These are phyloP conservation scores for Zalaria sp. DNA, from an alignment of 2,329 filamentous ascomycete genomes.

Conservation along the genomic window DNA sequence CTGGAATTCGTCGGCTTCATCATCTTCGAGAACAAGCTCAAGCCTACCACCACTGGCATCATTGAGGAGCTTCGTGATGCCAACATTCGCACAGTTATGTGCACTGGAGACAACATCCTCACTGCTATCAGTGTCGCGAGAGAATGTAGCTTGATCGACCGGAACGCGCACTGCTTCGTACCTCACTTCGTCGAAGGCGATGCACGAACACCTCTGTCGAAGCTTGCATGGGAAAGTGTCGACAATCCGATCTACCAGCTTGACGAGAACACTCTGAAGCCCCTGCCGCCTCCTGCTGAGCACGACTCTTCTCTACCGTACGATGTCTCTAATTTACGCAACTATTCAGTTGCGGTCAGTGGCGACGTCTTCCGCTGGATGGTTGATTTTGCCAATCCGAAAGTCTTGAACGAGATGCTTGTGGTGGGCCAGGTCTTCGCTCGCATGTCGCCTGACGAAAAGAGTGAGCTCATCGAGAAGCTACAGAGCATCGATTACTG, in stretches of 20 bases:
- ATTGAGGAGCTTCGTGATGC: slow-evolving; percentile 71
- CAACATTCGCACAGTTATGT: slow-evolving; percentile 85
- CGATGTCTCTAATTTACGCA: slow-evolving; percentile 64
- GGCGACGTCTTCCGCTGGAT: slow-evolving; percentile 97
- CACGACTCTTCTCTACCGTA: slow-evolving; percentile 75
- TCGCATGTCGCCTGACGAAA: slow-evolving; percentile 97
- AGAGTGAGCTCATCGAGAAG: slow-evolving; percentile 94
- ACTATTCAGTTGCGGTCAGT: slow-evolving; percentile 79
- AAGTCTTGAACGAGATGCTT: slow-evolving; percentile 73
- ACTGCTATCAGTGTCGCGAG: slow-evolving; percentile 92
- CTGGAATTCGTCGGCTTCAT: slow-evolving; percentile 92
- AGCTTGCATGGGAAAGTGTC: slow-evolving; percentile 84
- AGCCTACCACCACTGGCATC: slow-evolving; percentile 68
- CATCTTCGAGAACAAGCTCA: slow-evolving; percentile 97
- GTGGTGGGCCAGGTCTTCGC: slow-evolving; percentile 87
- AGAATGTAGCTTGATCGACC: slow-evolving; percentile 73
- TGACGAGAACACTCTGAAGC: slow-evolving; percentile 67
- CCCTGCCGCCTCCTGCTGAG: slow-evolving; percentile 54
- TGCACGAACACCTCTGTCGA: slow-evolving; percentile 56
- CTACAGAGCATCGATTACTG: slow-evolving; percentile 93
- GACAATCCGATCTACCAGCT: slow-evolving; percentile 68
- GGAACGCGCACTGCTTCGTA: slow-evolving; percentile 77
- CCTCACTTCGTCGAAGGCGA: slow-evolving; percentile 77
- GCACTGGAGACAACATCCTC: slow-evolving; percentile 93
- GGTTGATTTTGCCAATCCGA: slow-evolving; percentile 74